phyloP scores from a whole-genome alignment of 768 basidiomycete species.

The Leccinum subgranulosum region DNA sequence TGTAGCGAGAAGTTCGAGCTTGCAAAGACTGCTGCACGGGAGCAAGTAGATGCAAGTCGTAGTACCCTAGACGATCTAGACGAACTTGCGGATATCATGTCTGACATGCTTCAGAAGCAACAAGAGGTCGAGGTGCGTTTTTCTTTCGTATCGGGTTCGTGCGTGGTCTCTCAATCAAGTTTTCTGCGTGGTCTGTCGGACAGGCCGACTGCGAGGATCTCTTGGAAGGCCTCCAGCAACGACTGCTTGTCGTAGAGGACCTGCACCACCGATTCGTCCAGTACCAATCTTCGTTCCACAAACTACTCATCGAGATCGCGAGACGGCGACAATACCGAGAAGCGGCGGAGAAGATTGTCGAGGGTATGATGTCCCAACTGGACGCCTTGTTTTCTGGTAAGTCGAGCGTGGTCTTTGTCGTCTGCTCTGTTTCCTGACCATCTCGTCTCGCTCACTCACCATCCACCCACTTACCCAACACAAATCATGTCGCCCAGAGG shows the following conservation, averaged over 20 bases:
- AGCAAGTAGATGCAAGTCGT: slow-evolving; percentile 48
- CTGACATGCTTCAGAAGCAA: slow-evolving; percentile 69
- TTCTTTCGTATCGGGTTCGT: not conserved
- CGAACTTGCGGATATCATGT: slow-evolving; percentile 76
- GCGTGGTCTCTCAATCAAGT: not conserved
- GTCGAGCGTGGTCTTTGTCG: not conserved
- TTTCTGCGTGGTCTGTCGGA: not conserved
- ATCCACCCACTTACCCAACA: not conserved
- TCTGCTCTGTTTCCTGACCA: not conserved
- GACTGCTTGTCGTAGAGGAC: slow-evolving; percentile 58
- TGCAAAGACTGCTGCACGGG: slow-evolving; percentile 41
- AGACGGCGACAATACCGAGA: slow-evolving; percentile 67
- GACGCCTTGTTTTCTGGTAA: slow-evolving; percentile 65
- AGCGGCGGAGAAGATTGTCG: slow-evolving; percentile 59
- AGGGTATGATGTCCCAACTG: slow-evolving; percentile 63
- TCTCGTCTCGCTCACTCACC: not conserved
- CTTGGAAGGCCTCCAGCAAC: slow-evolving; percentile 54
- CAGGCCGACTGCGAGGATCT: slow-evolving; percentile 54
- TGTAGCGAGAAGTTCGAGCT: slow-evolving; percentile 51
- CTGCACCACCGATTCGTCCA: slow-evolving; percentile 63
- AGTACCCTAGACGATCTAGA: slow-evolving; percentile 63
- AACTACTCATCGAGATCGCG: slow-evolving; percentile 69
- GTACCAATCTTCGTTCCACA: slow-evolving; percentile 72
- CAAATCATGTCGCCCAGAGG: slow-evolving; percentile 45
- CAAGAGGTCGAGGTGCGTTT: slow-evolving; percentile 60